Percentiles rank a stretch among this genome's conserved stretches.
Evolutionary conservation across 306 rosid genomes (phyloP).

Genomic region (Vigna radiata): DNA sequence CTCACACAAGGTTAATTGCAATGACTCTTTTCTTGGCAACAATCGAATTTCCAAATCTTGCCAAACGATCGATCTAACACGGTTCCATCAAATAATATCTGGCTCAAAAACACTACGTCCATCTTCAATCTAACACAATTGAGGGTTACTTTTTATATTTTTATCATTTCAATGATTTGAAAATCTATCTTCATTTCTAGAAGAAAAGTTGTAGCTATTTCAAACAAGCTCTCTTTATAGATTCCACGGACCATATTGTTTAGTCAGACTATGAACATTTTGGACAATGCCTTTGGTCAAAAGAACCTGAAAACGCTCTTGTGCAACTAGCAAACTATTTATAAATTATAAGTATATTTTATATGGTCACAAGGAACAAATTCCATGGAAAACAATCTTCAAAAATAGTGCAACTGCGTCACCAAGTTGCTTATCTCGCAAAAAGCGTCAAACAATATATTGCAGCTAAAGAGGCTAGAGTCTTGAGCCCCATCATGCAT

Average conservation of each 20-base stretch:
- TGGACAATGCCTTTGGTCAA: not conserved
- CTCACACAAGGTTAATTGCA: not conserved
- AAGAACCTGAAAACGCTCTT: not conserved
- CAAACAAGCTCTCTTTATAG: not conserved
- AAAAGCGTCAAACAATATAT: not conserved
- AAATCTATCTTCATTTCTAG: not conserved
- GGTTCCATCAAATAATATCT: conserved; percentile 2
- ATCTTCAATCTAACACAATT: not conserved
- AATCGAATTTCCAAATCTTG: not conserved
- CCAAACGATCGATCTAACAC: not conserved
- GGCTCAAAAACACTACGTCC: not conserved
- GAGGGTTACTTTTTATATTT: not conserved
- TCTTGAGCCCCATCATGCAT: too few relatives aligned
- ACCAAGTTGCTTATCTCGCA: not conserved
- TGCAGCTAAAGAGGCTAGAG: not conserved
- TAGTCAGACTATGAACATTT: not conserved
- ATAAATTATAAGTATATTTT: not conserved
- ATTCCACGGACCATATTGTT: not conserved
- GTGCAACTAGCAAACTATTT: not conserved
- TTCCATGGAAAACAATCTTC: not conserved
- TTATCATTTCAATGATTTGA: not conserved
- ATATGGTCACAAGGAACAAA: not conserved
- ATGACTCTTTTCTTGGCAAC: not conserved
- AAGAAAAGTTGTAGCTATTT: not conserved
- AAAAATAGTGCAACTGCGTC: not conserved